Percentiles rank a stretch among this genome's conserved stretches.
Evolutionary conservation across 371 early-diverging fungal genomes (phyloP).

Genomic region (Apophysomyces elegans): DNA sequence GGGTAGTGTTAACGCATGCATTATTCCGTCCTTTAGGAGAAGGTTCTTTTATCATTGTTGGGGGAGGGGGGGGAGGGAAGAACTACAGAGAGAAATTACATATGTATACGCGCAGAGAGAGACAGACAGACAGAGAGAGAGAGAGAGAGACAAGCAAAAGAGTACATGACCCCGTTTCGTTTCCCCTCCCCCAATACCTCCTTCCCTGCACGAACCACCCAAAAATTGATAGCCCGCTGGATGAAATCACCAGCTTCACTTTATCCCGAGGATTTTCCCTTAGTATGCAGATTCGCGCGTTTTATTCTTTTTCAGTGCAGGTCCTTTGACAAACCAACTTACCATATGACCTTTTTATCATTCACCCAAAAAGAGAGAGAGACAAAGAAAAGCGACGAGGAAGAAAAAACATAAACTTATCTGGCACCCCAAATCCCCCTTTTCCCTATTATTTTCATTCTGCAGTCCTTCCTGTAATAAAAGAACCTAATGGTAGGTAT

Average conservation of each 20-base stretch:
- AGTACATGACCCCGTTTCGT: too few species aligned
- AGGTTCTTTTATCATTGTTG: not conserved
- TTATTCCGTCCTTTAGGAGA: not conserved
- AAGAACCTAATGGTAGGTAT: not conserved
- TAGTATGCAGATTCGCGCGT: conserved; percentile 1
- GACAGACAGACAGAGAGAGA: too few species aligned
- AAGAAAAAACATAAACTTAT: too few species aligned
- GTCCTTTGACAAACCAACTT: not conserved
- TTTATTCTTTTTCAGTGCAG: conserved; percentile 4
- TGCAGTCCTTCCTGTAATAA: not conserved
- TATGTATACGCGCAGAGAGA: too few species aligned
- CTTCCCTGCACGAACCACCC: conserved; percentile 4
- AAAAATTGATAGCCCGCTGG: not conserved
- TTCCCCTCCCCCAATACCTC: not conserved
- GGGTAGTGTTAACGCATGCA: not conserved
- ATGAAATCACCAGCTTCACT: conserved; percentile 1
- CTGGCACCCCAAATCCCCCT: not conserved
- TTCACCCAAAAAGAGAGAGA: not conserved
- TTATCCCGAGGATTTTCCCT: conserved; percentile 6
- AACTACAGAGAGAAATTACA: too few species aligned
- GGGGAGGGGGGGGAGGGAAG: not conserved
- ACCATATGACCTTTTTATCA: not conserved
- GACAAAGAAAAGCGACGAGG: too few species aligned
- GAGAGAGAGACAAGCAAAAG: too few species aligned
- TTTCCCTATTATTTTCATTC: not conserved